These are phyloP conservation scores for Hirsutella minnesotensis DNA, from an alignment of 2,329 filamentous ascomycete species.

Conservation along the genomic window DNA sequence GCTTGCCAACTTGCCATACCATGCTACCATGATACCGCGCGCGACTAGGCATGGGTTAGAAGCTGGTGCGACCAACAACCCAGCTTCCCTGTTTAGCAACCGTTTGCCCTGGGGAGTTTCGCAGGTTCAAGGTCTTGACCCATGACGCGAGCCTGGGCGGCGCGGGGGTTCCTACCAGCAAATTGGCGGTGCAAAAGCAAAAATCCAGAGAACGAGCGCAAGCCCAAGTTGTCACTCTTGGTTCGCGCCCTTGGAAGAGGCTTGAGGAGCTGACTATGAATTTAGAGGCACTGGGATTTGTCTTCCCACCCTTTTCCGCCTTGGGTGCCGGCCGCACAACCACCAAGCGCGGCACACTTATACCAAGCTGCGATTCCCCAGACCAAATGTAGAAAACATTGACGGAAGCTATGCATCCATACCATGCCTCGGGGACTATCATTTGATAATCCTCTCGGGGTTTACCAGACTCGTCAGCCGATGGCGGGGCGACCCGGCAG, in stretches of 20 bases:
- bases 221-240: conserved; percentile 13
- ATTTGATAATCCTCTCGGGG: too few relatives aligned
- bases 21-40: neutral
- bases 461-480: neutral
- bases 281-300: neutral
- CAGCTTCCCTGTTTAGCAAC: neutral
- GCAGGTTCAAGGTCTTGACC: neutral
- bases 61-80: neutral
- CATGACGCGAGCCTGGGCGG: conserved; percentile 6
- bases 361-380: too few relatives aligned
- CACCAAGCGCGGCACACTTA: too few relatives aligned
- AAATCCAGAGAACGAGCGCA: conserved; percentile 4
- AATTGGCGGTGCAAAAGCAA: conserved; percentile 7
- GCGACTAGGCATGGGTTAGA: neutral
- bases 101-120: neutral
- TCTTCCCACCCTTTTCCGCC: neutral
- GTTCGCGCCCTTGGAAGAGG: neutral
- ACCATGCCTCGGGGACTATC: too few relatives aligned
- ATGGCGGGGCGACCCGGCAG: neutral
- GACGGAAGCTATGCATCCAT: too few relatives aligned
- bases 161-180: neutral
- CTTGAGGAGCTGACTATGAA: neutral
- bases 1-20: too few relatives aligned
- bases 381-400: too few relatives aligned
- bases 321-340: too few relatives aligned